Evolutionary conservation across 148 eudicot species (phyloP).

Genomic region (Persicaria maculosa): DNA sequence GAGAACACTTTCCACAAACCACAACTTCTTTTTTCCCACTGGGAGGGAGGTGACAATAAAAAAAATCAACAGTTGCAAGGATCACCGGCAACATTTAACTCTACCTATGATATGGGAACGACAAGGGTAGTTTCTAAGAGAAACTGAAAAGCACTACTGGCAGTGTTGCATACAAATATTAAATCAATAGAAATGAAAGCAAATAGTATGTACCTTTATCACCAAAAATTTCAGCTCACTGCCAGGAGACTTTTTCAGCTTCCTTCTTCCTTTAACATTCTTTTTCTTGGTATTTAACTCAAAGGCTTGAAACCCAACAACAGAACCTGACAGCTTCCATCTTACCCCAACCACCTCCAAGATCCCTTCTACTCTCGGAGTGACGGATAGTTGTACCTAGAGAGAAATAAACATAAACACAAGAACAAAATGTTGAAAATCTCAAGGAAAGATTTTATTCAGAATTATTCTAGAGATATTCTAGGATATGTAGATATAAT

Average conservation of each 20-base stretch:
- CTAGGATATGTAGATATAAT: no score
- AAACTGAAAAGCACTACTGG: neutral
- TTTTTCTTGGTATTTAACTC: conserved; percentile 46
- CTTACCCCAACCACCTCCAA: conserved; percentile 76
- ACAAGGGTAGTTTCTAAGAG: neutral
- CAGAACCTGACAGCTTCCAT: conserved; percentile 91
- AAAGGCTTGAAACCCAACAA: conserved; percentile 66
- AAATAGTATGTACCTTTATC: conserved; percentile 52
- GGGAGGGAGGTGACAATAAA: neutral
- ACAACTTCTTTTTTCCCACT: neutral
- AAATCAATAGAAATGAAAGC: neutral
- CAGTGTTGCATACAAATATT: conserved; percentile 2
- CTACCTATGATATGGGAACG: neutral
- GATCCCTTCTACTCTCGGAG: conserved; percentile 72
- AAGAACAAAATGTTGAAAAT: neutral
- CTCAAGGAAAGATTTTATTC: no score
- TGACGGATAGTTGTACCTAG: conserved; percentile 70
- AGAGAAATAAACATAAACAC: conserved; percentile 12
- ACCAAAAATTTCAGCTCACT: conserved; percentile 65
- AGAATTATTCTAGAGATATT: no score
- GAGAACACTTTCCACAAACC: neutral
- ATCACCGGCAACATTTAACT: neutral
- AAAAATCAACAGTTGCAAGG: neutral
- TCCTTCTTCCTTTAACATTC: conserved; percentile 47
- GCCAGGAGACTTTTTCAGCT: conserved; percentile 31